Evolutionary conservation across 2,329 filamentous ascomycete species (phyloP).

Genomic region (Neoarthrinium moseri): DNA sequence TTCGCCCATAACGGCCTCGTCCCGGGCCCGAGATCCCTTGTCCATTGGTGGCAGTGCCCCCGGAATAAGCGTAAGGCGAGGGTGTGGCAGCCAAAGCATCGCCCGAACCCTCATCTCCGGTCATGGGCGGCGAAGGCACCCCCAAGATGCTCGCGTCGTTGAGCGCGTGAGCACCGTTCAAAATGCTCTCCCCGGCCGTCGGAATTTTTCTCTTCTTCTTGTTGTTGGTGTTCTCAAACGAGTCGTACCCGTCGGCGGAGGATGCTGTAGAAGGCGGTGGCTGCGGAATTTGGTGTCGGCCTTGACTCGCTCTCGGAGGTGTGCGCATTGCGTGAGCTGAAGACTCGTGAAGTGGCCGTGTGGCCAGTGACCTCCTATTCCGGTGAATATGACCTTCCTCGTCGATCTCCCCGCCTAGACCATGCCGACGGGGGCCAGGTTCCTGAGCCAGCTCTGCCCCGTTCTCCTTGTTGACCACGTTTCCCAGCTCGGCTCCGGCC

Average conservation of each 20-base stretch:
- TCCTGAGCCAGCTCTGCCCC: constrained; percentile 32
- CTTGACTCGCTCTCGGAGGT: constrained; percentile 42
- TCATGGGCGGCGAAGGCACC: constrained; percentile 29
- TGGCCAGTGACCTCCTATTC: constrained; percentile 31
- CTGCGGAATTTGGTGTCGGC: constrained; percentile 46
- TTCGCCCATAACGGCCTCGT: constrained; percentile 77
- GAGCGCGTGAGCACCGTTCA: constrained; percentile 40
- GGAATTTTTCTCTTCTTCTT: constrained; percentile 99
- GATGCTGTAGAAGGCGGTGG: constrained; percentile 68
- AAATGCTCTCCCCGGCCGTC: constrained; percentile 69
- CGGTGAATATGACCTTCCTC: constrained; percentile 21
- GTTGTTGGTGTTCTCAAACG: constrained; percentile 97
- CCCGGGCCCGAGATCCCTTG: constrained; percentile 82
- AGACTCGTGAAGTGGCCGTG: constrained; percentile 46
- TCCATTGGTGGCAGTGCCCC: constrained; percentile 55
- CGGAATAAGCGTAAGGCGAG: constrained; percentile 37
- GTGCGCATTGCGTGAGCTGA: constrained; percentile 40
- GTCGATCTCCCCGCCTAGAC: constrained; percentile 19
- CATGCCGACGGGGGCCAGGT: constrained; percentile 29
- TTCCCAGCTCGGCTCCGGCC: constrained; percentile 21
- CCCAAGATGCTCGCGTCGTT: constrained; percentile 32
- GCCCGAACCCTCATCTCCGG: constrained; percentile 31
- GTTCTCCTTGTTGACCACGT: constrained; percentile 26
- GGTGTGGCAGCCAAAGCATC: constrained; percentile 28
- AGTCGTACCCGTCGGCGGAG: constrained; percentile 86